Evolutionary conservation across 148 eudicot genomes (phyloP), one percentile per base, ranked within the genome.

Genomic region (Euryodendron excelsum): DNA sequence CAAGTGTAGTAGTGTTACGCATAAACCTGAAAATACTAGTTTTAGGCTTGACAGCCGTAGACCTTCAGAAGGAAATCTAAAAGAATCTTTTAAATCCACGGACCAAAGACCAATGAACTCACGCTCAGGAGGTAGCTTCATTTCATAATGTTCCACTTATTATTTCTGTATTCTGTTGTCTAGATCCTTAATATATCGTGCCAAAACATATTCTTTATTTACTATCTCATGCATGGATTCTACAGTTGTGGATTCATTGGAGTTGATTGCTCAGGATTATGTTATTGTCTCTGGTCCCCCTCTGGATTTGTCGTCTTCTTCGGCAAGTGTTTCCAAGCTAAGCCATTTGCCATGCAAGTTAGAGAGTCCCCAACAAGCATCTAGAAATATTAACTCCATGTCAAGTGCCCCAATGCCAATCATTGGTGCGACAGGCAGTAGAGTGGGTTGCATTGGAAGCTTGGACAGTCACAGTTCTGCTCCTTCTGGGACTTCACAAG

Each of bases 261-360:
- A 92, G 86, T 87, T 88, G 78, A 80, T 87, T 82, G 96, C 89
- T 83, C 98, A 89, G 83, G 98, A 94, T 59, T 95, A 95, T 87
- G 98, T 95, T 72, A 85, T 95, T 64, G 98, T 95, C 55, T 85
- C 97, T 81, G 94, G 90, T 52, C 88, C 96, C 52, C 81, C 84
- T 61, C 64, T 81, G 81, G 97, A 91, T 70, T 69, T 67, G 72
- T 84, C 90, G 62, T 88, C 90, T 69, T 84, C 95, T 73, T 87
- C 89, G 17, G 87, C 81, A 61, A 77, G 82, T 82, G 82, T 81
- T 83, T 86, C 92, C 75, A 90, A 84, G 76, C 85, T 83, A 77
- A 82, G 84, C 55, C 77, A 77, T 61, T 79, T 85, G 67, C 87
- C 88, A n/a, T 80, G 79, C 73, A 91, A 84, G 79, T 67, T 81